phyloP scores from a whole-genome alignment of 164 flowering plant species.

The Aristolochia fimbriata region DNA sequence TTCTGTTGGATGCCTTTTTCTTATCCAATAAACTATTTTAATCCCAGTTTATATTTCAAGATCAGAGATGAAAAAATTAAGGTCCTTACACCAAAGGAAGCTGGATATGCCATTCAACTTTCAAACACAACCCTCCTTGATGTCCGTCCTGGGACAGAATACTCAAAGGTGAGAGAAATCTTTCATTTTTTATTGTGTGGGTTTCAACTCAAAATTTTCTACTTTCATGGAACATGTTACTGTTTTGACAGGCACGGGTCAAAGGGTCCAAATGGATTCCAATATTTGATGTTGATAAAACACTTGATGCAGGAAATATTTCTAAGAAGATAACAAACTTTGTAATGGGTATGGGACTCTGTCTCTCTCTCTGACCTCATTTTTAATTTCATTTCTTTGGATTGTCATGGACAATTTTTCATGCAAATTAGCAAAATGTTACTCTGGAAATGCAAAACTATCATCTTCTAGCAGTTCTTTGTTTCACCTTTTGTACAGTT shows the following conservation, averaged over 20 bases:
- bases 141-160: slow-evolving; percentile 85
- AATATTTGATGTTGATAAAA: slow-evolving; percentile 64
- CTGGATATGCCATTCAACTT: slow-evolving; percentile 96
- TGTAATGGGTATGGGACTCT: slow-evolving; percentile 57
- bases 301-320: slow-evolving; percentile 50
- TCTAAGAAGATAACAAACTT: slow-evolving; percentile 64
- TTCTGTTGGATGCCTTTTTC: neutral
- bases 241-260: slow-evolving; percentile 77
- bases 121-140: slow-evolving; percentile 76
- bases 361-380: no score
- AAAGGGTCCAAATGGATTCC: slow-evolving; percentile 94
- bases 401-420: no score
- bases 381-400: no score
- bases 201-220: neutral
- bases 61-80: slow-evolving; percentile 78
- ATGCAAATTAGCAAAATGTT: no score
- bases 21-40: neutral
- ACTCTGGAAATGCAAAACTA: no score
- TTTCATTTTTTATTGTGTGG: slow-evolving; percentile 1
- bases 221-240: neutral
- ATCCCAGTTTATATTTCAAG: slow-evolving; percentile 22
- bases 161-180: slow-evolving; percentile 45
- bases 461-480: no score
- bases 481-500: no score
- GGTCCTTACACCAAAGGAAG: slow-evolving; percentile 77